Evolutionary conservation across 441 rosid species (phyloP).

Genomic region (Raphanus hybrid): DNA sequence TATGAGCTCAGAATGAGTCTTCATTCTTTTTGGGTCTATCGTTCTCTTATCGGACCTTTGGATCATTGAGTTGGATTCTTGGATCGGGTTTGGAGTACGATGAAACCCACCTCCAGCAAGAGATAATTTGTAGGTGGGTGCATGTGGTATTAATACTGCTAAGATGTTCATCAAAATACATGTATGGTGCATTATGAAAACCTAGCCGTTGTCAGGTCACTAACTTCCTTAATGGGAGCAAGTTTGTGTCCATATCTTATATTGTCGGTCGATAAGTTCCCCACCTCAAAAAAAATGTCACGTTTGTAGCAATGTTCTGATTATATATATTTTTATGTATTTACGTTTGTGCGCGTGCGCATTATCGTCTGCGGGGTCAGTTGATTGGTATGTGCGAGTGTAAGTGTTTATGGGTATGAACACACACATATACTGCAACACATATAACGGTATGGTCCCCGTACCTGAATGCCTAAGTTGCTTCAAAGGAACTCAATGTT

Average conservation of each 20-base stretch:
- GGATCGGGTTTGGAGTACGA: not conserved
- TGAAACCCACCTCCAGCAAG: not conserved
- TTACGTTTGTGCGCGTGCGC: slow-evolving; percentile 31
- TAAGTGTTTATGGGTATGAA: slow-evolving; percentile 14
- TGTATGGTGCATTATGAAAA: not conserved
- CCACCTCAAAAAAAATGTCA: slow-evolving; percentile 4
- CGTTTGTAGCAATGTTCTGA: slow-evolving; percentile 25
- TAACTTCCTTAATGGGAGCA: slow-evolving; percentile 13
- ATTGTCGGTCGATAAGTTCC: slow-evolving; percentile 26
- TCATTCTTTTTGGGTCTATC: not conserved
- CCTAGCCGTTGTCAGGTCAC: slow-evolving; percentile 12
- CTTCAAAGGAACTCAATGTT: not conserved
- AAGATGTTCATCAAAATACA: not conserved
- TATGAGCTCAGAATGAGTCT: too few relatives aligned
- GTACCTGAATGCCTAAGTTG: not conserved
- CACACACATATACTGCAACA: not conserved
- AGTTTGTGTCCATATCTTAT: slow-evolving; percentile 18
- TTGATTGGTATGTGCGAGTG: not conserved
- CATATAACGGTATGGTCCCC: not conserved
- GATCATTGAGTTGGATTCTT: not conserved
- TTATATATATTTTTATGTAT: not conserved
- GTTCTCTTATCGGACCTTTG: not conserved
- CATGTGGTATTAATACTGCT: not conserved
- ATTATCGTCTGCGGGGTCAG: slow-evolving; percentile 23
- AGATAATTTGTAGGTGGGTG: not conserved